Conservation (phyloP, 441 rosid genomes). For the Croton laevigatus region DNA sequence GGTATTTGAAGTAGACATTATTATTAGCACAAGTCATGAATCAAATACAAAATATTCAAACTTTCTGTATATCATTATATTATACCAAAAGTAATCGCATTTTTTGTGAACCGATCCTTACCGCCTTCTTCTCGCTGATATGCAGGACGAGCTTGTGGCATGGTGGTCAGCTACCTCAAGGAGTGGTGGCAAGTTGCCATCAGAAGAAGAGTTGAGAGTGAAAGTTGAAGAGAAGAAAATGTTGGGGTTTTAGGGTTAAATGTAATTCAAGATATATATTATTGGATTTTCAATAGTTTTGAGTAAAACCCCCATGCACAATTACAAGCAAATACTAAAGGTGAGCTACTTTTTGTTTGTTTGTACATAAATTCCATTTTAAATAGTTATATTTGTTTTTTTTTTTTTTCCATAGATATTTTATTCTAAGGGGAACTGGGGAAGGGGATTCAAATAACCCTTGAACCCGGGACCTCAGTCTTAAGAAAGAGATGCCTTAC, state of each 20-base stretch:
- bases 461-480: too few relatives aligned
- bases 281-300: background rate
- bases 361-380: background rate
- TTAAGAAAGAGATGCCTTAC: too few relatives aligned
- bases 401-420: too few relatives aligned
- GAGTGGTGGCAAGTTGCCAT: conserved; percentile 39
- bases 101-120: background rate
- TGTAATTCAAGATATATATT: background rate
- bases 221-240: conserved; percentile 54
- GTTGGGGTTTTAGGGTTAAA: conserved; percentile 45
- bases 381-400: background rate
- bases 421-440: too few relatives aligned
- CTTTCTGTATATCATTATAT: too few relatives aligned
- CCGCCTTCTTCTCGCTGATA: background rate
- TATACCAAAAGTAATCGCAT: too few relatives aligned
- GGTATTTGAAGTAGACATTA: background rate
- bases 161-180: conserved; percentile 58
- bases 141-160: conserved; percentile 73
- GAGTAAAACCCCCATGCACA: background rate
- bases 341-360: background rate
- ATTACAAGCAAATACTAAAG: background rate
- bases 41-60: too few relatives aligned
- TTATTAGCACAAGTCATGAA: background rate
- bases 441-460: too few relatives aligned
- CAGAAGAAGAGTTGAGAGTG: conserved; percentile 49